Base-by-base conservation (phyloP, 345 rosid genomes). In the Sapria himalayana region DNA sequence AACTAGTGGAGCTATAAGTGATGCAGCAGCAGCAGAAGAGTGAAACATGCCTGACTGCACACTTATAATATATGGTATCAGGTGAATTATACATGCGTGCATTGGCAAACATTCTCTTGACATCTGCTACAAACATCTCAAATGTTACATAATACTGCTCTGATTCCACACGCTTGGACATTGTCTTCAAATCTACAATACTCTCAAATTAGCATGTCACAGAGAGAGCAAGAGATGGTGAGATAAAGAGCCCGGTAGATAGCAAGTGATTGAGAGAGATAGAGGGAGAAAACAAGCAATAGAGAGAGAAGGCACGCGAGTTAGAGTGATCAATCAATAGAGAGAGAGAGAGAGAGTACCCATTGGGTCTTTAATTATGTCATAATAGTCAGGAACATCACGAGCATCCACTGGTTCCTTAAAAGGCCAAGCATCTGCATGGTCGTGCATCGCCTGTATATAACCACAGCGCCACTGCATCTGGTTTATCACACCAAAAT, bases 371-470 rank as follows among this genome's bases (percentile, higher is more conserved):
- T 80, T 84, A 55, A 91, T 91, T 59, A 91, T 75, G 51, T 75
- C 96, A 59, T 84, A 80, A 62, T 91, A 91, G 73, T 84, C 99
- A 23, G 99, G 96, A 52, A 75, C 99, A 59, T 91, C 99, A 25
- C 77, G 82, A 33, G 59, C 59, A 72, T 91, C 94, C 23, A 91
- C 94, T 32, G 99, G 94, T 39, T 91, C 99, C 75, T 72, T 80
- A 58, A 80, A 84, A 29, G 99, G 96, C 99, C 99, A 91, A 39
- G 92, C 80, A 73, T 91, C 99, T 40, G 61, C 78, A 43, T 91
- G 92, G 20, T 91, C 99, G 50, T 73, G 78, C 92, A 91, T 72
- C 20, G 94, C 48, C 99, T 84, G 79, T 48, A n/a, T n/a, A n/a
- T n/a, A n/a, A n/a, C n/a, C n/a, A n/a, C n/a, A n/a, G n/a, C n/a